Conservation (phyloP, 345 rosid genomes). For the Leavenworthia alabamica region DNA sequence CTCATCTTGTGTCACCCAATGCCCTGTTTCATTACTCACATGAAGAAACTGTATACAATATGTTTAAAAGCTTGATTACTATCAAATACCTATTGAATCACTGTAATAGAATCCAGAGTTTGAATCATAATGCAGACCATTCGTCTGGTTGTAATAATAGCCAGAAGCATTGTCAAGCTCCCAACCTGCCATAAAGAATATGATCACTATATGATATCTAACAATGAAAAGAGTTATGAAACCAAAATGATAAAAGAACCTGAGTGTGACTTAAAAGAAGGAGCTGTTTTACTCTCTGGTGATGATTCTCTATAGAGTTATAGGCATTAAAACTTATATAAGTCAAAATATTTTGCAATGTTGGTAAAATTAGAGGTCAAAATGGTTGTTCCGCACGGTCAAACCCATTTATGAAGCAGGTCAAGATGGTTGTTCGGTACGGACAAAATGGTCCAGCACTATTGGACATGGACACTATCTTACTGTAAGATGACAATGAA, state of each 20-base stretch:
- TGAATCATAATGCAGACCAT: conserved; percentile 65
- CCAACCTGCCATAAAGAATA: conserved; percentile 58
- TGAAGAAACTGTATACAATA: background rate
- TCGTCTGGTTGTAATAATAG: conserved; percentile 53
- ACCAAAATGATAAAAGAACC: conserved; percentile 24
- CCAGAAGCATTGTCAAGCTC: conserved; percentile 55
- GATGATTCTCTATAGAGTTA: conserved; percentile 22
- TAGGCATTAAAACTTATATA: conserved; percentile 16
- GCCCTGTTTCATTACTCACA: conserved; percentile 49
- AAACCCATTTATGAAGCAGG: too few relatives aligned
- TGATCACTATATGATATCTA: conserved; percentile 12
- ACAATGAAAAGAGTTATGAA: background rate
- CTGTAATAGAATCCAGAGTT: conserved; percentile 83
- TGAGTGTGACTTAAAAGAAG: conserved; percentile 24
- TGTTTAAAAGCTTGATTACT: background rate
- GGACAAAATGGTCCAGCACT: too few relatives aligned
- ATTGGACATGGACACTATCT: too few relatives aligned
- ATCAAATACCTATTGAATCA: conserved; percentile 61
- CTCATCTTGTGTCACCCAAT: conserved; percentile 80
- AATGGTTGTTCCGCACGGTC: too few relatives aligned
- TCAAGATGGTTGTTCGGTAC: too few relatives aligned
- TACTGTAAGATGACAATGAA: background rate
- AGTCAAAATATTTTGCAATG: conserved; percentile 17
- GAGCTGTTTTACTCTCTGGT: conserved; percentile 15
- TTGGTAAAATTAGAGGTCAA: too few relatives aligned